Conservation (phyloP, 208 protist genomes). For the Angomonas ambiguus region DNA sequence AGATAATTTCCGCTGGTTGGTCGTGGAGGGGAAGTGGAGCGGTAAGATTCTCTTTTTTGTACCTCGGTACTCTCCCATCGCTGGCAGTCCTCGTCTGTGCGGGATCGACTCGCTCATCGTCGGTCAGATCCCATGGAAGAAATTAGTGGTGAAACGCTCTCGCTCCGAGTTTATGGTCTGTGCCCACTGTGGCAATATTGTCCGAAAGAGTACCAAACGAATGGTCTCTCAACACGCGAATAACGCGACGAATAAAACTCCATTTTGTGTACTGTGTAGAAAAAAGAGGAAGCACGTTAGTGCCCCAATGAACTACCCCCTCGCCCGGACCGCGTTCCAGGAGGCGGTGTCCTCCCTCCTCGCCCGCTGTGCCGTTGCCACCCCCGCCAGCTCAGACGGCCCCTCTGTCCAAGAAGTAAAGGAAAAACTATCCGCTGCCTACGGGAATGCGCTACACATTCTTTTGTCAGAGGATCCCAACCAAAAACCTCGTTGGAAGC, state of each 20-base stretch:
- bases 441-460: background rate
- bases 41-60: slow-evolving; percentile 32
- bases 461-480: background rate
- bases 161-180: slow-evolving; percentile 29
- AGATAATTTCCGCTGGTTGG: slow-evolving; percentile 43
- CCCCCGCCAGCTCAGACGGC: too few relatives aligned
- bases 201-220: slow-evolving; percentile 9
- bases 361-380: too few relatives aligned
- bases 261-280: slow-evolving; percentile 32
- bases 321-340: background rate
- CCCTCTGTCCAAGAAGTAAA: too few relatives aligned
- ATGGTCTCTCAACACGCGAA: slow-evolving; percentile 16
- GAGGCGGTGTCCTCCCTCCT: background rate
- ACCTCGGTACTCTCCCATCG: slow-evolving; percentile 3
- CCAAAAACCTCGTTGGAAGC: background rate
- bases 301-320: slow-evolving; percentile 2
- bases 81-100: background rate
- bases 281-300: slow-evolving; percentile 21
- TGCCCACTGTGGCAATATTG: slow-evolving; percentile 31
- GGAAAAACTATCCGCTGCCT: background rate
- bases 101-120: slow-evolving; percentile 22
- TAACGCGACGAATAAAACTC: slow-evolving; percentile 10
- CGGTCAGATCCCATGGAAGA: slow-evolving; percentile 18
- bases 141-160: slow-evolving; percentile 4
- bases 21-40: slow-evolving; percentile 32